A percentile compares a stretch with the other conserved stretches of the same genome.
phyloP scores from a whole-genome alignment of 192 early-diverging fungal genomes.

The Backusella macrospora region DNA sequence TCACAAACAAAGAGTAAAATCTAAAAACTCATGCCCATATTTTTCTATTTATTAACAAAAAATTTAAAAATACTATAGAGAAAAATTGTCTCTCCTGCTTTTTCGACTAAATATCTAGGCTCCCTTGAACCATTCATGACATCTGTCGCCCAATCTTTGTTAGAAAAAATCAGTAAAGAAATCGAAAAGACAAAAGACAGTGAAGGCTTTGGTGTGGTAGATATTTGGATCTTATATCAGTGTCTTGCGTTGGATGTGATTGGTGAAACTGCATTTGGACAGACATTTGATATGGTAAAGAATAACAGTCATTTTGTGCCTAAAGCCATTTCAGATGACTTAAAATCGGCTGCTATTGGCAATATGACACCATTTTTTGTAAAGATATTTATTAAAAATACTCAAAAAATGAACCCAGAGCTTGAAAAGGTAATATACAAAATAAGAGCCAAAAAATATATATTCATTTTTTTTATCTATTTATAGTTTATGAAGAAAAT shows the following conservation, averaged over 20 bases:
- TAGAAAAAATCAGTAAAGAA: slow-evolving; percentile 35
- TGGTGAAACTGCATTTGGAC: slow-evolving; percentile 54
- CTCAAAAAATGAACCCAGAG: not conserved
- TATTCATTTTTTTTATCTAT: not conserved
- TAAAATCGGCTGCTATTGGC: not conserved
- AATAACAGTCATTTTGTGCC: slow-evolving; percentile 44
- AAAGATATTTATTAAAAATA: not conserved
- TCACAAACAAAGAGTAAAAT: slow-evolving; percentile 40
- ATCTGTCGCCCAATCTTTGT: slow-evolving; percentile 24
- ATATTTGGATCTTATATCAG: slow-evolving; percentile 42
- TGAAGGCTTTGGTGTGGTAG: slow-evolving; percentile 27
- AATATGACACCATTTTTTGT: not conserved
- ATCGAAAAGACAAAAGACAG: slow-evolving; percentile 25
- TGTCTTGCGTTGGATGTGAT: slow-evolving; percentile 50
- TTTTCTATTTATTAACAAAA: not conserved
- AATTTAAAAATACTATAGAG: slow-evolving; percentile 33
- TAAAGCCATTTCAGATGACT: slow-evolving; percentile 10
- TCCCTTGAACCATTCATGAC: slow-evolving; percentile 48
- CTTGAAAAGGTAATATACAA: not conserved
- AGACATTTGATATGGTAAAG: slow-evolving; percentile 53
- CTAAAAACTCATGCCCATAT: no score
- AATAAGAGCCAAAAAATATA: not conserved
- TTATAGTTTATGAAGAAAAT: slow-evolving; percentile 29
- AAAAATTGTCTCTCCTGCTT: slow-evolving; percentile 48
- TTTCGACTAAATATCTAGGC: slow-evolving; percentile 48